Base-by-base conservation (phyloP, 139 green algal species). In the Edaphochlamys debaryana region DNA sequence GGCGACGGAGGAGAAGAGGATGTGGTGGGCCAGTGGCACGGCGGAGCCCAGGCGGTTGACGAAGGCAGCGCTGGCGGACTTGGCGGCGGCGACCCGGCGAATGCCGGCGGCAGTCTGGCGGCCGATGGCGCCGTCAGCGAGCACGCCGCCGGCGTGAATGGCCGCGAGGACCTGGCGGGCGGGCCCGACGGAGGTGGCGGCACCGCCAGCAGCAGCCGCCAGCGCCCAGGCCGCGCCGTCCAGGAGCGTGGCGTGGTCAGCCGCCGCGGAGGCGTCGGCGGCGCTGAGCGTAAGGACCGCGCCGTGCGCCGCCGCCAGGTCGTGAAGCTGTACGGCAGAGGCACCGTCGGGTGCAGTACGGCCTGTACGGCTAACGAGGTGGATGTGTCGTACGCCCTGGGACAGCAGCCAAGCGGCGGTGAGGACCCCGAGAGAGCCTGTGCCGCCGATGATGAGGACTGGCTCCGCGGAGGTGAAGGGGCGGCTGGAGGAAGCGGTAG, bases 1-100 rank as follows among this genome's bases (percentile, higher is more conserved):
- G 4, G 94, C 94, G 40, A 96, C 90, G 8, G 89, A 94, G 56
- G 92, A 96, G 86, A 97, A 97, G 29, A 95, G 73, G 48, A 96
- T 84, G 41, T 82, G 48, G 3, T 34, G 73, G 3, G 72, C n/a
- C 20, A 64, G 60, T 0, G 94, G 93, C 9, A 64, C 0, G 11
- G 76, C 34, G 63, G 17, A 41, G n/a, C 63, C 87, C 2, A 90
- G 85, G 71, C 92, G 81, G 60, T 90, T 60, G 22, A 88, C 50
- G 20, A 82, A 20, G 3, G 32, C 22, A 6, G 67, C 54, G 58
- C 42, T 60, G 70, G 62, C 58, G 23, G 89, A 63, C 80, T 97
- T 97, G n/a, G 94, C 85, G 22, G 88, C 94, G 50, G 89, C 77
- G 1, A 93, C 90, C 0, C 42, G 9, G 4, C 85, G 84, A 3